A percentile compares a stretch with the other conserved stretches of the same genome.
Evolutionary conservation across 768 basidiomycete genomes (phyloP).

Genomic region (Sistotremastrum niveocremeum): DNA sequence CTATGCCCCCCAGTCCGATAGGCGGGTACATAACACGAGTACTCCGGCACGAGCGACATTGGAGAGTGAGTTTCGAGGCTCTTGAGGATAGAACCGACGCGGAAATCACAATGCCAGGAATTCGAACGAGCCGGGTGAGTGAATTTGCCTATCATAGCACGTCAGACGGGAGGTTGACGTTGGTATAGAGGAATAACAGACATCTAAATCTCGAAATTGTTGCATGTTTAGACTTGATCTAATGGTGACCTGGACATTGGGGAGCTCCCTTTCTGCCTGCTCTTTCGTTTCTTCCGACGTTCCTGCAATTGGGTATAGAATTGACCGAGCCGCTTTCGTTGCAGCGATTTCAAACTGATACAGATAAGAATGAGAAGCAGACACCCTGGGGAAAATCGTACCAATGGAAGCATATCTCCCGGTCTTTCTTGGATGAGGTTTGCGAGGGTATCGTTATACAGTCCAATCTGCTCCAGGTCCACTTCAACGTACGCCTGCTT

Average conservation of each 20-base stretch:
- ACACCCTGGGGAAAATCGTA: constrained; percentile 22
- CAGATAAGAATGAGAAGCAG: neutral
- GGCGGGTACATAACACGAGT: constrained; percentile 66
- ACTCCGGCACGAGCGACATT: constrained; percentile 82
- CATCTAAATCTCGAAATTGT: constrained; percentile 87
- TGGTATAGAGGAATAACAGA: constrained; percentile 12
- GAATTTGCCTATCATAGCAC: constrained; percentile 43
- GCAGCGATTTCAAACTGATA: constrained; percentile 84
- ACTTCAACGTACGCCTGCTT: constrained; percentile 83
- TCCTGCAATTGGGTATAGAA: constrained; percentile 68
- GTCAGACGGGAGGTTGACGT: neutral
- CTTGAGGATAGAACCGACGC: constrained; percentile 88
- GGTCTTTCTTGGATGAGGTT: constrained; percentile 84
- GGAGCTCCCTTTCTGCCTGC: constrained; percentile 38
- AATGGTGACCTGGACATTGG: constrained; percentile 77
- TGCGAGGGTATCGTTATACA: constrained; percentile 91
- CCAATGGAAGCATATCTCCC: constrained; percentile 77
- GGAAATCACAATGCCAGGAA: constrained; percentile 97
- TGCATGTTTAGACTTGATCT: constrained; percentile 86
- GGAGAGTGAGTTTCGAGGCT: constrained; percentile 82
- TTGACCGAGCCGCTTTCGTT: constrained; percentile 67
- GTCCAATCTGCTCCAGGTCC: constrained; percentile 56
- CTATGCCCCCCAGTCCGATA: constrained; percentile 74
- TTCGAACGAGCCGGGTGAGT: constrained; percentile 90
- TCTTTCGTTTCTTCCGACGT: constrained; percentile 31